These are phyloP conservation scores for Chenopodium suecicum DNA, from an alignment of 148 eudicot genomes.

Conservation along the genomic window DNA sequence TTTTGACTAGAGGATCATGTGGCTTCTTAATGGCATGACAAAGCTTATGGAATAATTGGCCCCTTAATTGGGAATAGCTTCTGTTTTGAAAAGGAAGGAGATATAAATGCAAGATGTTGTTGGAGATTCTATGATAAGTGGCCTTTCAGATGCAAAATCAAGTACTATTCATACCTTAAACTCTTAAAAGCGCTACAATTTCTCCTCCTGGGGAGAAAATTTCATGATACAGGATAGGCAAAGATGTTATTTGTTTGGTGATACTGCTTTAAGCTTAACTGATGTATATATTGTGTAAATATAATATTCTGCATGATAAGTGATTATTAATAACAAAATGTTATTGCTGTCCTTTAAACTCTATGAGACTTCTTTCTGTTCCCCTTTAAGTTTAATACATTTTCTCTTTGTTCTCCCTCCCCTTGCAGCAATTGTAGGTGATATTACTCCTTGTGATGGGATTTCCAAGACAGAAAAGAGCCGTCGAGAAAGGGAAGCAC, in stretches of 20 bases:
- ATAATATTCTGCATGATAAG: background rate
- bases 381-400: background rate
- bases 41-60: background rate
- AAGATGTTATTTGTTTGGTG: background rate
- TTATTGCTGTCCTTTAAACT: background rate
- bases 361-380: background rate
- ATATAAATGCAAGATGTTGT: background rate
- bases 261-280: background rate
- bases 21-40: background rate
- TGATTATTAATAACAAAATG: background rate
- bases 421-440: slow-evolving; percentile 87
- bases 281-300: background rate
- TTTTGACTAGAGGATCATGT: background rate
- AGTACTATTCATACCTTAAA: background rate
- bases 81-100: background rate
- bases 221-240: too few relatives aligned
- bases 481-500: slow-evolving; percentile 78
- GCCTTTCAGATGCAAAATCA: background rate
- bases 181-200: too few relatives aligned
- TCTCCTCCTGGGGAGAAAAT: background rate
- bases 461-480: slow-evolving; percentile 80
- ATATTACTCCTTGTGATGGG: slow-evolving; percentile 91
- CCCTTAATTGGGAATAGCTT: background rate
- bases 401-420: background rate
- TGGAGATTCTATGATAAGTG: background rate